Percentiles rank a stretch among this genome's conserved stretches.
Evolutionary conservation across 306 rosid species (phyloP).

Genomic region (Cucurbita pepo): DNA sequence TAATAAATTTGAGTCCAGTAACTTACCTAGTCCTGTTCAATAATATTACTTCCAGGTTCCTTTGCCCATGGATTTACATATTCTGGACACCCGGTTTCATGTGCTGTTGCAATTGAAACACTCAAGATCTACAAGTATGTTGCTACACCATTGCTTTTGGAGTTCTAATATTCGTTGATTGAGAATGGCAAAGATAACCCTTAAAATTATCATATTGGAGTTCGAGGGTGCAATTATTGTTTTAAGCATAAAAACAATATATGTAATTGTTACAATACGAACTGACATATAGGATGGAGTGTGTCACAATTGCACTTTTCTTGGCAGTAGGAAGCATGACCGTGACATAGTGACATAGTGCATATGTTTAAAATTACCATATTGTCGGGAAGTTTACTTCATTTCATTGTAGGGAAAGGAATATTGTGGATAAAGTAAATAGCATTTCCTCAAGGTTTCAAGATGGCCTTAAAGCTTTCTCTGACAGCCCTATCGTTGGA

Average conservation of each 20-base stretch:
- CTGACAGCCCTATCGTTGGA: constrained; percentile 79
- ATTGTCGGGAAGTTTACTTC: background rate
- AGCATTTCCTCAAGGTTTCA: constrained; percentile 61
- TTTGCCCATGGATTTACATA: constrained; percentile 90
- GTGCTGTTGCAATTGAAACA: constrained; percentile 88
- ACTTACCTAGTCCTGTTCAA: background rate
- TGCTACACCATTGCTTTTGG: background rate
- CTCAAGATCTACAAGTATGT: constrained; percentile 84
- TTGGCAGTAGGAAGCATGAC: too few species aligned
- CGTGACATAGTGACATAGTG: too few species aligned
- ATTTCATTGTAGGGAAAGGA: constrained; percentile 58
- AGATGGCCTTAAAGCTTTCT: constrained; percentile 68
- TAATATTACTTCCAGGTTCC: constrained; percentile 22
- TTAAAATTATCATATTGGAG: background rate
- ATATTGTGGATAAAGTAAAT: constrained; percentile 40
- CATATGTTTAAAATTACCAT: background rate
- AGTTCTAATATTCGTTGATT: background rate
- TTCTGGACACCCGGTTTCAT: constrained; percentile 82
- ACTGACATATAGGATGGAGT: background rate
- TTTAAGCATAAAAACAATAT: background rate
- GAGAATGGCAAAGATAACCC: background rate
- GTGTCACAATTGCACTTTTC: too few species aligned
- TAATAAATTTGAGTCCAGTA: background rate
- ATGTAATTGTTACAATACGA: background rate
- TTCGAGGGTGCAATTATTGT: background rate